Conservation (phyloP, 1,284 basidiomycete genomes). For the Sutorius eximius region DNA sequence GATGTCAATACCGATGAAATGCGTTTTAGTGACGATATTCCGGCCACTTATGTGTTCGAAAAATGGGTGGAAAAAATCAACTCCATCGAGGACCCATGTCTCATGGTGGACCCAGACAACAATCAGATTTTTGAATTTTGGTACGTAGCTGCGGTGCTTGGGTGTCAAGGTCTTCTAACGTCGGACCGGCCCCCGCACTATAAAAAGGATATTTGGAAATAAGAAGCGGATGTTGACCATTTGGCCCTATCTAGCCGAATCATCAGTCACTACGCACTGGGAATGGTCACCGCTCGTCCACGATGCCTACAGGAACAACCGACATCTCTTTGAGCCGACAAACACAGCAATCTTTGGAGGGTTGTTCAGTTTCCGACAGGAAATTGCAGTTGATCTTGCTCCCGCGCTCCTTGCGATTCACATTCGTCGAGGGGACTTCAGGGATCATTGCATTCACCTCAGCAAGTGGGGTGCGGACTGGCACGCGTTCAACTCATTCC, state of each 20-base stretch:
- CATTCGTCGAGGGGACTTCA: constrained; percentile 60
- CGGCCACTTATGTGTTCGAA: constrained; percentile 30
- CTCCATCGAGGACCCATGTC: constrained; percentile 36
- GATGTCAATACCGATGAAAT: constrained; percentile 32
- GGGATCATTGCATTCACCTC: constrained; percentile 49
- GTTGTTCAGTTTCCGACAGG: neutral
- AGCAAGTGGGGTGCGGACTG: constrained; percentile 41
- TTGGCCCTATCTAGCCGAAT: constrained; percentile 39
- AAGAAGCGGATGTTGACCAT: constrained; percentile 34
- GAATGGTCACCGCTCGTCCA: constrained; percentile 43
- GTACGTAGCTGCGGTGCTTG: constrained; percentile 18
- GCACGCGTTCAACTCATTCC: constrained; percentile 45
- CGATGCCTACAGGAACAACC: constrained; percentile 37
- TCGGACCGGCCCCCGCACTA: neutral
- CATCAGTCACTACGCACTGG: constrained; percentile 39
- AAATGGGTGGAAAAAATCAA: constrained; percentile 37
- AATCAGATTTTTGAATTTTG: constrained; percentile 34
- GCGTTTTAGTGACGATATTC: constrained; percentile 24
- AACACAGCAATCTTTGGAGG: constrained; percentile 2
- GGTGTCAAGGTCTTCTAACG: constrained; percentile 1
- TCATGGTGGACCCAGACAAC: constrained; percentile 31
- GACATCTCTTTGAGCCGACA: constrained; percentile 31
- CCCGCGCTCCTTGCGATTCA: constrained; percentile 55
- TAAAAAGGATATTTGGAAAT: constrained; percentile 38
- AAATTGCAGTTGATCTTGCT: constrained; percentile 17